phyloP scores from a whole-genome alignment of 116 monocot genomes.

The Phalaenopsis hybrid region DNA sequence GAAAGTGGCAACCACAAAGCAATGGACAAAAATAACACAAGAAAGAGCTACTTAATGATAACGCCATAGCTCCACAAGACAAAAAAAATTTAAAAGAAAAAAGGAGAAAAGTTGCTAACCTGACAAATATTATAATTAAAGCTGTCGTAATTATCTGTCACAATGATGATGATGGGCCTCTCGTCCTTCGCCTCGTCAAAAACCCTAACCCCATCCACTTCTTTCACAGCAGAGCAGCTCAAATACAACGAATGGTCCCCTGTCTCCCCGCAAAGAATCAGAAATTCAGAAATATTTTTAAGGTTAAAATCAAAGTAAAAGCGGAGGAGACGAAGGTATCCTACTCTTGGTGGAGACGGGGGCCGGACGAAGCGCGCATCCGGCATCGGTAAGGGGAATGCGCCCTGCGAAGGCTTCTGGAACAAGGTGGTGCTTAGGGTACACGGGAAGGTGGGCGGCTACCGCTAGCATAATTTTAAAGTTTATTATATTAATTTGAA shows the following conservation, averaged over 20 bases:
- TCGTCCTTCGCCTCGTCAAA: constrained; percentile 13
- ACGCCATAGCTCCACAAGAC: no score
- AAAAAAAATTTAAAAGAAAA: no score
- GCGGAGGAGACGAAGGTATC: not conserved
- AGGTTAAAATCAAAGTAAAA: not conserved
- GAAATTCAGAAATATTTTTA: not conserved
- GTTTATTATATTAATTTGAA: no score
- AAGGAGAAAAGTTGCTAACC: constrained; percentile 24
- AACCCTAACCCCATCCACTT: constrained; percentile 18
- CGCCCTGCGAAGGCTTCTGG: not conserved
- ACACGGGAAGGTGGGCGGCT: not conserved
- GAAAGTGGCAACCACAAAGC: no score
- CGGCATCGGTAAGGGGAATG: not conserved
- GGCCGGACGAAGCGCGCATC: not conserved
- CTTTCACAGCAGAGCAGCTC: not conserved
- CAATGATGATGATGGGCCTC: constrained; percentile 66
- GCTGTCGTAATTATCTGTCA: constrained; percentile 90
- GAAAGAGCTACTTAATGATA: no score
- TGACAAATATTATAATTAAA: constrained; percentile 96
- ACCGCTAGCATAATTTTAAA: no score
- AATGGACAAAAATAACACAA: no score
- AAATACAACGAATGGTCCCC: not conserved
- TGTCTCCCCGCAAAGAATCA: not conserved
- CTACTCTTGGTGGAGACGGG: not conserved
- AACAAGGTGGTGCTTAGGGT: not conserved